Percentiles rank a stretch among this genome's conserved stretches.
Evolutionary conservation across 2,329 filamentous ascomycete species (phyloP).

Genomic region (Alternaria infectoria): DNA sequence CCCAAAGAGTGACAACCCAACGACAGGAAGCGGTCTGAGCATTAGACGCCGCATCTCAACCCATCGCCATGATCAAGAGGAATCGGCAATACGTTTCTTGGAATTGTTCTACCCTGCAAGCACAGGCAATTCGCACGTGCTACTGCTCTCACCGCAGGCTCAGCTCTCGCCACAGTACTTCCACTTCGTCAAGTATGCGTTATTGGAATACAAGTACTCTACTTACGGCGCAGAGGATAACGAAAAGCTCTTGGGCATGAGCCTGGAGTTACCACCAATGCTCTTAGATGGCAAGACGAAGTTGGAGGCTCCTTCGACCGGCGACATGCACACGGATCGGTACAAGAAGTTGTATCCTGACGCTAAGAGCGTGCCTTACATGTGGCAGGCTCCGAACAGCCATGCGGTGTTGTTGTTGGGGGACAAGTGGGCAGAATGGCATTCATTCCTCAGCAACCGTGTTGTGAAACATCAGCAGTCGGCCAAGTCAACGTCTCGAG

Average conservation of each 20-base stretch:
- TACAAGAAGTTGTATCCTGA: constrained; percentile 35
- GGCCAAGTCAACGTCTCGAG: constrained; percentile 28
- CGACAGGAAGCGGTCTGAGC: constrained; percentile 58
- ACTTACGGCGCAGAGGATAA: constrained; percentile 54
- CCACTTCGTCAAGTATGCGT: constrained; percentile 80
- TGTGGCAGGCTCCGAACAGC: constrained; percentile 85
- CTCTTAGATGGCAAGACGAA: constrained; percentile 66
- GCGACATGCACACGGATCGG: constrained; percentile 47
- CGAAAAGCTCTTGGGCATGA: constrained; percentile 74
- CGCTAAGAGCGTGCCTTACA: constrained; percentile 63
- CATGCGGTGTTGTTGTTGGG: constrained; percentile 84
- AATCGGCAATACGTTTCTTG: constrained; percentile 76
- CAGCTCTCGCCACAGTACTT: constrained; percentile 83
- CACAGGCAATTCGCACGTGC: constrained; percentile 70
- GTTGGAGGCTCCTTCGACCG: constrained; percentile 57
- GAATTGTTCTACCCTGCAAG: constrained; percentile 86
- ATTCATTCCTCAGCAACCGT: constrained; percentile 75
- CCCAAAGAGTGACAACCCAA: constrained; percentile 54
- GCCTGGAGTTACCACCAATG: constrained; percentile 73
- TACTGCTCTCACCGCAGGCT: constrained; percentile 82
- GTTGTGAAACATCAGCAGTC: constrained; percentile 50
- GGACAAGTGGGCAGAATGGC: constrained; percentile 84
- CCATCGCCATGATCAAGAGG: constrained; percentile 66
- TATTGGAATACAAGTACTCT: constrained; percentile 81
- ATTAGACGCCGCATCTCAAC: constrained; percentile 76